Base-by-base conservation (phyloP, 1,284 basidiomycete species). In the Naganishia sp. region DNA sequence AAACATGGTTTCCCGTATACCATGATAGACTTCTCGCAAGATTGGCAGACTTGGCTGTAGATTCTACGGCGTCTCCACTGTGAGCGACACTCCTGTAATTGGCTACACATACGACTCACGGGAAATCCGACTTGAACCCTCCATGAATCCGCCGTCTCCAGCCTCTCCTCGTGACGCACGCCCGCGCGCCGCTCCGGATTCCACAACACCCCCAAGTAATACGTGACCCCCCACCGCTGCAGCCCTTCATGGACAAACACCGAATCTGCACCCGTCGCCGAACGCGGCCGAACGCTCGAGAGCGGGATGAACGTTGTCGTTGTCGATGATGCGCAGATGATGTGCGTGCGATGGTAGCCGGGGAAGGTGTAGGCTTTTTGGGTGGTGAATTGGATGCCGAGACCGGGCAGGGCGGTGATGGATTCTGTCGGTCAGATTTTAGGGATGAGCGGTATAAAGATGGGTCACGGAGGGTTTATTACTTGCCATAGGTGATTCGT, bases 361-460 rank as follows among this genome's bases (percentile, higher is more conserved):
- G 65, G 62, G 57, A 71, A 65, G 49, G 61, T 17, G 42, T 70
- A 64, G 4, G 73, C 72, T 17, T 69, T 70, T 87, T 25, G 80
- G 69, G 76, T 90, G 84, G 50, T 84, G 78, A 71, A 83, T 80
- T 71, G 84, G 79, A 75, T 86, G 82, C 63, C 89, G 83, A 81
- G 89, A 85, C 68, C 88, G 86, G 74, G 56, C 35, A 72, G 56
- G 0, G 76, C 69, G 2, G 68, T 73, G 49, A 76, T 58, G 1
- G 75, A 74, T 68, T 79, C 77, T 79, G 67, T 11, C 23, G 11
- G 1, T 28, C 28, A 5, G 1, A 1, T 3, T 3, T 28, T 28
- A 5, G 25, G 28, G 23, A 31, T 52, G 13, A 32, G 28, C 9
- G 41, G 39, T 11, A 5, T 32, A n/a, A n/a, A 50, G 28, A 25